A percentile compares a stretch with the other conserved stretches of the same genome.
phyloP scores from a whole-genome alignment of 2,329 filamentous ascomycete species.

The Aureobasidium sp. region DNA sequence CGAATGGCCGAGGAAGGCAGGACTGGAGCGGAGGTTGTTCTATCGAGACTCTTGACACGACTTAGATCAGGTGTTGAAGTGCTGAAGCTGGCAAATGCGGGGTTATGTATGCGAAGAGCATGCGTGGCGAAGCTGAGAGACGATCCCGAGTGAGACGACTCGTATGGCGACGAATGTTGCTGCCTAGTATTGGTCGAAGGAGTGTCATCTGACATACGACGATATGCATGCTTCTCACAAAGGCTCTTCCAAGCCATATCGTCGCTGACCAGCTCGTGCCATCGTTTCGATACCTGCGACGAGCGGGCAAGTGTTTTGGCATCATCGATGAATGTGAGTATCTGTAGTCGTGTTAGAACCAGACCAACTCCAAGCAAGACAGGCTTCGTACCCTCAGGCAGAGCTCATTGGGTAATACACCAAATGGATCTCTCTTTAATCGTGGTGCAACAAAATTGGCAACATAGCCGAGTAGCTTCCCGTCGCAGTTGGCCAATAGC shows the following conservation, averaged over 20 bases:
- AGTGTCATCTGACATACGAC: constrained; percentile 40
- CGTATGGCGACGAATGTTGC: constrained; percentile 19
- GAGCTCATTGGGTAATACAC: constrained; percentile 81
- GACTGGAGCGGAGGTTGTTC: constrained; percentile 25
- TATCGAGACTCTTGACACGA: constrained; percentile 50
- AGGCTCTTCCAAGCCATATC: constrained; percentile 98
- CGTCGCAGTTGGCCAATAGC: constrained; percentile 87
- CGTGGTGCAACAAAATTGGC: constrained; percentile 91
- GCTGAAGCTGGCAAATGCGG: constrained; percentile 24
- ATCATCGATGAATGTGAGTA: constrained; percentile 94
- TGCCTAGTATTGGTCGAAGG: constrained; percentile 8
- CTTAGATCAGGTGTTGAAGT: constrained; percentile 41
- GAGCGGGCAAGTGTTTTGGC: constrained; percentile 87
- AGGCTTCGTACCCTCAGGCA: constrained; percentile 61
- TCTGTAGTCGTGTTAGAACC: constrained; percentile 41
- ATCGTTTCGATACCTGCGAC: constrained; percentile 90
- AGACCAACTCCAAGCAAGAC: neutral
- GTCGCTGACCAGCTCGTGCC: constrained; percentile 87
- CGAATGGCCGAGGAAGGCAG: constrained; percentile 27
- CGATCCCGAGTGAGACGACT: constrained; percentile 15
- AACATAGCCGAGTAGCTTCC: constrained; percentile 89
- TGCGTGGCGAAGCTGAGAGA: constrained; percentile 5
- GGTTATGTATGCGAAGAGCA: constrained; percentile 9
- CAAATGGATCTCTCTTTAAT: constrained; percentile 93
- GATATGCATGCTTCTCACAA: constrained; percentile 91